Conservation (phyloP, 768 basidiomycete species). For the Auricularia sp. region DNA sequence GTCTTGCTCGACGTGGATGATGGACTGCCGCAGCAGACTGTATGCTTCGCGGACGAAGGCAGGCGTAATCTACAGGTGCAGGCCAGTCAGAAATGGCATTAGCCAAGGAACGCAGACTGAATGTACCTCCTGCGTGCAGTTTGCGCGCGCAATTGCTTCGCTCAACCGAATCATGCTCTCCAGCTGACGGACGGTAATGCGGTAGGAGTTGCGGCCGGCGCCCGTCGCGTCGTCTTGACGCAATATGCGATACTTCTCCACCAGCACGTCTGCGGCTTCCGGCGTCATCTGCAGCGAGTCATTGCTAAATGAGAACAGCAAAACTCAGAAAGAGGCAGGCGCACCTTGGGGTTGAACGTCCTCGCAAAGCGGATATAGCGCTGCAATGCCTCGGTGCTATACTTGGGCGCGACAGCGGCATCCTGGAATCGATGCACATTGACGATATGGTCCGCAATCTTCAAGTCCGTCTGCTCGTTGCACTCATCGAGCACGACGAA, state of each 20-base stretch:
- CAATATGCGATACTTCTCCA: constrained; percentile 88
- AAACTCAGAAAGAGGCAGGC: constrained; percentile 9
- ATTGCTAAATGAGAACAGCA: neutral
- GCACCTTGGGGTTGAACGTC: constrained; percentile 94
- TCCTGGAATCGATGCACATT: constrained; percentile 95
- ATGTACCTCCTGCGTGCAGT: constrained; percentile 83
- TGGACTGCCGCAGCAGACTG: constrained; percentile 86
- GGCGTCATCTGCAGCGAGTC: constrained; percentile 63
- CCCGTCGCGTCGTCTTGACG: constrained; percentile 90
- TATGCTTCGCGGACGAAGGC: constrained; percentile 94
- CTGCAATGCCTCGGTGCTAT: constrained; percentile 92
- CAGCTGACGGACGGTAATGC: constrained; percentile 95
- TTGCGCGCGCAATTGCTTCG: constrained; percentile 94
- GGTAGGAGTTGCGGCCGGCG: constrained; percentile 81
- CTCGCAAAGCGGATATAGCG: constrained; percentile 94
- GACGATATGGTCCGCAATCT: constrained; percentile 94
- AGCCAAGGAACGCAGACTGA: neutral
- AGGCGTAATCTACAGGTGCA: constrained; percentile 63
- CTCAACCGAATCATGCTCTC: constrained; percentile 96
- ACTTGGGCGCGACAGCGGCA: constrained; percentile 91
- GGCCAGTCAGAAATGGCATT: neutral
- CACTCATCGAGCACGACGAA: constrained; percentile 98
- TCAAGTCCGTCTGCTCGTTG: constrained; percentile 82
- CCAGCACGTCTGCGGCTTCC: constrained; percentile 84
- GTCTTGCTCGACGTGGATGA: constrained; percentile 98